Evolutionary conservation across 257 asterid genomes (phyloP), one percentile per base, ranked within the genome.

Genomic region (Verbena officinalis): DNA sequence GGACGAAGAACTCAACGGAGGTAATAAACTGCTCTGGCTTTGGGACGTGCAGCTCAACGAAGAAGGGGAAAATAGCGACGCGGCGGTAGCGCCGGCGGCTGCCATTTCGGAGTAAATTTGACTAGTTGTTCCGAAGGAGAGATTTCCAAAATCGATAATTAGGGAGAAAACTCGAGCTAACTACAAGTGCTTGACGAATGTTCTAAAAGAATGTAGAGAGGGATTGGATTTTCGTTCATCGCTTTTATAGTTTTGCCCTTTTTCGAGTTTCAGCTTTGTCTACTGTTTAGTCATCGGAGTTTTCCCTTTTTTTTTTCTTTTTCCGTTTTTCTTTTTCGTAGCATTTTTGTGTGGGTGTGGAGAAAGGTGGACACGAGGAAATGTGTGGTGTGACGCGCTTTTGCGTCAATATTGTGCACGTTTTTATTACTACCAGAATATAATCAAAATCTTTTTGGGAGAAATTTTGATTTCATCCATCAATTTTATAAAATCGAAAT

Each of bases 1-100:
- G 61, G 95, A 76, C 3, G 85, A 81, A 51, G 84, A 87, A 73
- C 77, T 69, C 17, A 55, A 70, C 40, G 45, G 82, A 59, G 71
- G 70, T 48, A 24, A 42, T 24, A 58, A 65, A 61, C 24, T 73
- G 81, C 43, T 68, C 62, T 39, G 84, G 70, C 59, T 72, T 51
- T 49, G 75, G 42, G 69, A 72, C 46, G 75, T 59, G 3, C 53
- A 67, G 69, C 65, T 62, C 70, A 56, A 12, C 7, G 80, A 67
- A 59, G 81, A 72, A 11, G 83, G 79, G 58, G 67, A 62, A 68
- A 80, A 67, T 16, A 84, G 79, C 44, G 79, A 76, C 20, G 86
- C 62, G 10, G 85, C 57, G 54, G 68, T 22, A 7, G 89, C 67
- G 57, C 75, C 54, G 30, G 83, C 64, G 53, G 65, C 59, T 39